Percentiles rank a stretch among this genome's conserved stretches.
Evolutionary conservation across 139 green algal genomes (phyloP).

Genomic region (Diplosphaera chodatii): DNA sequence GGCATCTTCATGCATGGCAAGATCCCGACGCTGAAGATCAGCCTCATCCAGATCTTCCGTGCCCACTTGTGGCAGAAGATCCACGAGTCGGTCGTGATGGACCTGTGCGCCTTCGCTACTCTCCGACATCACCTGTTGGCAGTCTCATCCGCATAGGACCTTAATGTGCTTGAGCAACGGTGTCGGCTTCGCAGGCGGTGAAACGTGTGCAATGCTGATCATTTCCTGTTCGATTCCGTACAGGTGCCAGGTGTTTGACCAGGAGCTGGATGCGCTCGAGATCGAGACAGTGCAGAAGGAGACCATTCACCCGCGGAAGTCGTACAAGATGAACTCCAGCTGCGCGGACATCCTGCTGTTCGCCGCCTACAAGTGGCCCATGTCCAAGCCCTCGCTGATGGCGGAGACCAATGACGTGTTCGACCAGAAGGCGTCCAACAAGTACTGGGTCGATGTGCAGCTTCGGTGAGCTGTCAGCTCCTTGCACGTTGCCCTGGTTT

Average conservation of each 20-base stretch:
- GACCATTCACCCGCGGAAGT: slow-evolving; percentile 99
- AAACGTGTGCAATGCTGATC: too few relatives aligned
- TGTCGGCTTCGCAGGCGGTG: too few relatives aligned
- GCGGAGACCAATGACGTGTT: slow-evolving; percentile 92
- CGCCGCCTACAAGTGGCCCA: slow-evolving; percentile 93
- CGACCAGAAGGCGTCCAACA: slow-evolving; percentile 94
- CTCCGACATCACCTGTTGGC: too few relatives aligned
- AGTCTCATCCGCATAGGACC: not conserved
- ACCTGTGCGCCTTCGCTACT: slow-evolving; percentile 36
- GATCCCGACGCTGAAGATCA: slow-evolving; percentile 99
- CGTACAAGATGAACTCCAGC: slow-evolving; percentile 97
- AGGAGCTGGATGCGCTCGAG: slow-evolving; percentile 98
- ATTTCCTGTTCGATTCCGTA: not conserved
- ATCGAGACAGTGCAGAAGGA: slow-evolving; percentile 99
- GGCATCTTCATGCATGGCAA: slow-evolving; percentile 99
- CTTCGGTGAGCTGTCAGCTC: slow-evolving; percentile 35
- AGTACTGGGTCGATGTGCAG: slow-evolving; percentile 98
- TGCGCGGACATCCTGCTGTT: slow-evolving; percentile 97
- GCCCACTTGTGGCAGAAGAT: slow-evolving; percentile 99
- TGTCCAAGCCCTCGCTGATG: slow-evolving; percentile 93
- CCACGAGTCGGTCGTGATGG: slow-evolving; percentile 96
- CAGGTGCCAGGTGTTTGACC: slow-evolving; percentile 83
- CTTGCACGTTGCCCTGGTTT: not conserved
- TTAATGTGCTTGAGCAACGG: too few relatives aligned
- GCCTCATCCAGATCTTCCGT: slow-evolving; percentile 98